These are phyloP conservation scores for Hypoxylon trugodes DNA, from an alignment of 495 filamentous ascomycete species.

Conservation along the genomic window DNA sequence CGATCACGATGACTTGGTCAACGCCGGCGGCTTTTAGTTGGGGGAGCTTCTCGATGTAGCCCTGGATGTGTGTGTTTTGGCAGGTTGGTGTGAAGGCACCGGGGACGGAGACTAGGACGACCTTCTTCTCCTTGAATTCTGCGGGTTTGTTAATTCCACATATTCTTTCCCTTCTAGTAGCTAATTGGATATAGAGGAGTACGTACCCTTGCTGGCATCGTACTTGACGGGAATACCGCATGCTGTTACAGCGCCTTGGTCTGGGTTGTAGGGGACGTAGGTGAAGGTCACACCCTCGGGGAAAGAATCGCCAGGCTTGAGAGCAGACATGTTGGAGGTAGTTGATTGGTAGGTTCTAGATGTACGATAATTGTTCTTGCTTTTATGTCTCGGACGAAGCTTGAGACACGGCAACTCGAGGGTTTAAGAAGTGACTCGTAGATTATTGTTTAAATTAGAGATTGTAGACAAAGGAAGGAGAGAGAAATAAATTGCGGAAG, in stretches of 20 bases:
- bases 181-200: not conserved
- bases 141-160: constrained; percentile 2
- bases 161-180: not conserved
- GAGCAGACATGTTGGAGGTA: constrained; percentile 68
- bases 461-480: not conserved
- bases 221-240: constrained; percentile 84
- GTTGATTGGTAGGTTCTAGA: constrained; percentile 1
- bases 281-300: constrained; percentile 81
- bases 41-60: constrained; percentile 78
- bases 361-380: not conserved
- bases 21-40: constrained; percentile 85
- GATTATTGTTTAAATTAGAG: not conserved
- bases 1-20: constrained; percentile 83
- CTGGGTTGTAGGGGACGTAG: constrained; percentile 75
- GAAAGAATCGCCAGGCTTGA: constrained; percentile 85
- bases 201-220: constrained; percentile 75
- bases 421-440: not conserved
- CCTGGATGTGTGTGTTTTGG: constrained; percentile 84
- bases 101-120: constrained; percentile 88
- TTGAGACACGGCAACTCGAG: not conserved
- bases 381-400: not conserved
- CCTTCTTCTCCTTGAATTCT: constrained; percentile 88
- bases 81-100: constrained; percentile 97
- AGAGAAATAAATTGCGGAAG: constrained; percentile 9
- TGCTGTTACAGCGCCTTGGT: constrained; percentile 68